phyloP scores from a whole-genome alignment of 768 basidiomycete species.

The Daedaleopsis sinensis region DNA sequence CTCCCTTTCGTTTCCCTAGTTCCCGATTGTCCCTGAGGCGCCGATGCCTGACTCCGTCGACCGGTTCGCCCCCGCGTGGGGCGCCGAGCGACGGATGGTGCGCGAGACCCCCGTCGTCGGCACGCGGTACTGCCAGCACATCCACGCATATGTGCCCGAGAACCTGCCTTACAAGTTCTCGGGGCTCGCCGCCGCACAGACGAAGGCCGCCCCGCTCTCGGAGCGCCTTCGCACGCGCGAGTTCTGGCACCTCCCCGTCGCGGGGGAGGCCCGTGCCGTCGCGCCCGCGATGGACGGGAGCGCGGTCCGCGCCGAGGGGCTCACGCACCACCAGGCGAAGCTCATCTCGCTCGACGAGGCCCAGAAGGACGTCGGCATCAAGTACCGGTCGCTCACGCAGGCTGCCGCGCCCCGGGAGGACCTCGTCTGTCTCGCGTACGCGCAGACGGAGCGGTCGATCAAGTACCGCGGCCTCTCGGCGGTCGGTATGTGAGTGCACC shows the following conservation, averaged over 20 bases:
- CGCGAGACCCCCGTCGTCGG: conserved; percentile 12
- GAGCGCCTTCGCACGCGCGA: no score
- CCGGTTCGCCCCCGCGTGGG: not conserved
- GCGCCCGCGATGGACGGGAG: conserved; percentile 1
- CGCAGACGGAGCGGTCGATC: conserved; percentile 15
- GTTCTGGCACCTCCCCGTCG: conserved; percentile 8
- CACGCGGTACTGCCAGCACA: conserved; percentile 24
- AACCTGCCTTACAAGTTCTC: conserved; percentile 22
- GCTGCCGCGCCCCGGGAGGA: conserved; percentile 1
- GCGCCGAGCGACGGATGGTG: not conserved
- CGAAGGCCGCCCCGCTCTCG: no score
- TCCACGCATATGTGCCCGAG: conserved; percentile 22
- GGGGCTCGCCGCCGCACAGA: conserved; percentile 13
- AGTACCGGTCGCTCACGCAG: conserved; percentile 23
- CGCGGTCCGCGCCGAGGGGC: conserved; percentile 13
- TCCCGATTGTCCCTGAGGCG: conserved; percentile 14
- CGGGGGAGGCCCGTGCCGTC: conserved; percentile 9
- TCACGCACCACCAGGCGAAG: conserved; percentile 20
- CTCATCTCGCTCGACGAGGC: conserved; percentile 21
- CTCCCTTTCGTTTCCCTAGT: not conserved
- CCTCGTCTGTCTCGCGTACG: conserved; percentile 15
- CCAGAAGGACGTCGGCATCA: conserved; percentile 18
- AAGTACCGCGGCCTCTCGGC: conserved; percentile 13
- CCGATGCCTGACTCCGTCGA: conserved; percentile 3
- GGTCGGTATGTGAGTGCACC: not conserved